A percentile compares a stretch with the other conserved stretches of the same genome.
These are phyloP conservation scores for Immersiporthe knoxdaviesiana DNA, from an alignment of 2,329 filamentous ascomycete species.

Conservation along the genomic window DNA sequence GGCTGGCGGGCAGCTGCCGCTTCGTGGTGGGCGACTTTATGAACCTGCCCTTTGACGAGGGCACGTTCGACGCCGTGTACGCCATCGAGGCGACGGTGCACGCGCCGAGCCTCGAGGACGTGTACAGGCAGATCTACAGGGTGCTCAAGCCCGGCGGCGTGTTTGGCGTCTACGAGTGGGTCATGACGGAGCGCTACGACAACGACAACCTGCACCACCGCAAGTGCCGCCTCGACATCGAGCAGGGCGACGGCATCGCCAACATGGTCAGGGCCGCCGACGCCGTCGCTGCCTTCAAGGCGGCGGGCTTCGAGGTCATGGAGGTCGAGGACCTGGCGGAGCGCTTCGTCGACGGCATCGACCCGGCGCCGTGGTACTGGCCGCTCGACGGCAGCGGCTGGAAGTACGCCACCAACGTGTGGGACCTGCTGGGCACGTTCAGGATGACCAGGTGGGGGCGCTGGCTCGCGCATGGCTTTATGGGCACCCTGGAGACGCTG, in stretches of 20 bases:
- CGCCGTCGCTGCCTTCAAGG: slow-evolving; percentile 67
- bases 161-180: slow-evolving; percentile 80
- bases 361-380: slow-evolving; percentile 72
- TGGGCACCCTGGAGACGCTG: slow-evolving; percentile 66
- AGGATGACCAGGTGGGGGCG: slow-evolving; percentile 75
- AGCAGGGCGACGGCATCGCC: slow-evolving; percentile 76
- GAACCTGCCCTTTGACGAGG: slow-evolving; percentile 75
- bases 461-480: slow-evolving; percentile 64
- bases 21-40: slow-evolving; percentile 80
- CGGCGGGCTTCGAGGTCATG: slow-evolving; percentile 70
- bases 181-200: slow-evolving; percentile 78
- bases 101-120: slow-evolving; percentile 71
- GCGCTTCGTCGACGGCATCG: slow-evolving; percentile 46
- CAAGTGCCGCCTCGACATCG: slow-evolving; percentile 73
- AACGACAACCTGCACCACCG: slow-evolving; percentile 69
- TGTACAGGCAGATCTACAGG: slow-evolving; percentile 74
- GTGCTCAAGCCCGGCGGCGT: slow-evolving; percentile 76
- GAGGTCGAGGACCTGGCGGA: slow-evolving; percentile 72
- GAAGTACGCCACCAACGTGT: slow-evolving; percentile 22
- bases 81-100: slow-evolving; percentile 80
- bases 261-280: slow-evolving; percentile 76
- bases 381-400: slow-evolving; percentile 29
- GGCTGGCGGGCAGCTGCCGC: slow-evolving; percentile 64
- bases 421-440: slow-evolving; percentile 26
- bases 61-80: slow-evolving; percentile 76